Evolutionary conservation across 768 basidiomycete genomes (phyloP).

Genomic region (Termitomyces sp.): DNA sequence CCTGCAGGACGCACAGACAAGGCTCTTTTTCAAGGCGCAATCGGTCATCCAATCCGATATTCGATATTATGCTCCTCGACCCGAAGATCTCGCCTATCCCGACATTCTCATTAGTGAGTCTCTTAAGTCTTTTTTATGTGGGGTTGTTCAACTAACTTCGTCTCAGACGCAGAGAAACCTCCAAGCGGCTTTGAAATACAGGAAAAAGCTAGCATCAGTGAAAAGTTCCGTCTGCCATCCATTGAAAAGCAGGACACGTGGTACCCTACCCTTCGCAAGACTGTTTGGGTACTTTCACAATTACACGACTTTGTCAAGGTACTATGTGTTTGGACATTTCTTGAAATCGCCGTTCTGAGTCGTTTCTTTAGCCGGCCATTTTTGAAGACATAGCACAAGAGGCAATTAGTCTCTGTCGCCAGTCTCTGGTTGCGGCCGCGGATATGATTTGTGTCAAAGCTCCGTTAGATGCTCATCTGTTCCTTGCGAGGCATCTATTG

Average conservation of each 20-base stretch:
- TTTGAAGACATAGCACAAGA: conserved; percentile 97
- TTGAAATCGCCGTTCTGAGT: not conserved
- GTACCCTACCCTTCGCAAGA: conserved; percentile 87
- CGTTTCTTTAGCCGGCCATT: conserved; percentile 68
- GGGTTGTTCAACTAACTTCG: not conserved
- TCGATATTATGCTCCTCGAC: conserved; percentile 69
- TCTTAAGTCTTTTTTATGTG: not conserved
- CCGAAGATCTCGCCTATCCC: conserved; percentile 83
- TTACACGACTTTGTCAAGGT: conserved; percentile 92
- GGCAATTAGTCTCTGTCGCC: conserved; percentile 75
- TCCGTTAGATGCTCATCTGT: conserved; percentile 71
- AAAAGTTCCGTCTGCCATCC: conserved; percentile 64
- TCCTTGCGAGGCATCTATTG: conserved; percentile 85
- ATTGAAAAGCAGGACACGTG: conserved; percentile 77
- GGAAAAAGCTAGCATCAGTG: conserved; percentile 68
- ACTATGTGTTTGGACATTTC: conserved; percentile 7
- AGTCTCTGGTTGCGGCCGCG: conserved; percentile 72
- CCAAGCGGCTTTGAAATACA: conserved; percentile 37
- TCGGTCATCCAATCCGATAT: conserved; percentile 87
- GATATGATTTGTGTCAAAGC: conserved; percentile 52
- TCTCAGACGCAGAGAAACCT: conserved; percentile 40
- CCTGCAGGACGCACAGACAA: conserved; percentile 92
- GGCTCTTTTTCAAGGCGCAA: conserved; percentile 95
- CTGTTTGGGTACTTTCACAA: conserved; percentile 88
- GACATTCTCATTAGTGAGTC: conserved; percentile 67